Evolutionary conservation across 805 yeast genomes (phyloP), one percentile per base, ranked within the genome.

Genomic region (Candida taoyuanica): DNA sequence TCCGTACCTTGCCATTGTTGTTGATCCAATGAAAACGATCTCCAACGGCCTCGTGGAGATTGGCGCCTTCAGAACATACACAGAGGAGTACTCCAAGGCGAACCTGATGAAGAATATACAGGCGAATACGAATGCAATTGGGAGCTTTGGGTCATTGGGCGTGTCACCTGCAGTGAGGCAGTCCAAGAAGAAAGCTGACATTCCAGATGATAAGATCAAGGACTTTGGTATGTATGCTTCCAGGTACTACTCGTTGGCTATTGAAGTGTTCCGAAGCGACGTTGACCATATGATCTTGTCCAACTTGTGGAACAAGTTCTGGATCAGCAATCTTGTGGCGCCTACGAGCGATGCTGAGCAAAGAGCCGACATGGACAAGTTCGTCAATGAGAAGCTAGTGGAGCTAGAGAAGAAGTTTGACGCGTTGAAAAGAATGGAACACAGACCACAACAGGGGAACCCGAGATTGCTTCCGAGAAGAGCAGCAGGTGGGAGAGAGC

Each of bases 1-100:
- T 52, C 97, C 97, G 1, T 88, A 85, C 55, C 66, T 88, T 41
- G 96, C 96, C 0, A 67, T 88, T 21, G 96, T 88, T 7, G 73
- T 89, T 36, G 97, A 88, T 60, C 96, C 96, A 0, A 71, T 76
- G 35, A 76, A 78, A 52, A 79, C 91, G 1, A 54, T 66, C 4
- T 60, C 70, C 12, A 76, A 81, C 35, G 82, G 82, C 0, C 70
- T 67, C 42, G 80, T 88, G 11, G 93, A 85, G 33, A 83, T 88
- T 39, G 96, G 96, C 1, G 96, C 96, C 1, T 88, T 87, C 56
- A 65, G 96, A 56, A 85, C 96, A 0, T 74, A 73, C 31, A 65
- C 71, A 1, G 73, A 70, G 20, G 53, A 50, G 7, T 44, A 52
- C 35, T 25, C 48, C 16, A 39, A 43, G 31, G 33, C 42, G 13